Conservation (phyloP, 768 basidiomycete species). For the Pleurotus djamor region DNA sequence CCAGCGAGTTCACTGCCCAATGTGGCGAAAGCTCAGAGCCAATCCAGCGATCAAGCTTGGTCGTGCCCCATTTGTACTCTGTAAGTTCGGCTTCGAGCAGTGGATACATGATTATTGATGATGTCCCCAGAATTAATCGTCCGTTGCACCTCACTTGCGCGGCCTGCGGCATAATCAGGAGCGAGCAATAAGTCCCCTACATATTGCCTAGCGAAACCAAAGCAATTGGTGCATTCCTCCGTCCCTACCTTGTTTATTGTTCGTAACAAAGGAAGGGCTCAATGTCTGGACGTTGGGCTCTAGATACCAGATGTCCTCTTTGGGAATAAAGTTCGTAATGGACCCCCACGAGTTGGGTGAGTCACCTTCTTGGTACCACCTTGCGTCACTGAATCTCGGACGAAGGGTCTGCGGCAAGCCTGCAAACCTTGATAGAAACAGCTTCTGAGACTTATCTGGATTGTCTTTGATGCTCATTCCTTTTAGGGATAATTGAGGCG, state of each 20-base stretch:
- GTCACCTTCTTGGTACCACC: no score
- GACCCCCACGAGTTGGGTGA: no score
- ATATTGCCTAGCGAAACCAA: no score
- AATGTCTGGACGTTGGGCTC: no score
- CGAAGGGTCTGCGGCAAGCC: no score
- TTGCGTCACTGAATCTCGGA: no score
- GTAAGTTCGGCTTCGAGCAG: not conserved
- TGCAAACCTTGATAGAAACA: no score
- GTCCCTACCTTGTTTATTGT: not conserved
- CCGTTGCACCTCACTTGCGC: not conserved
- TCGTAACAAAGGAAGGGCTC: not conserved
- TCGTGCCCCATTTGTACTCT: not conserved
- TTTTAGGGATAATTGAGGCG: not conserved
- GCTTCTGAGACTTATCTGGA: no score
- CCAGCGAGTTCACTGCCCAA: not conserved
- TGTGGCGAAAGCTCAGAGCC: not conserved
- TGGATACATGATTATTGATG: not conserved
- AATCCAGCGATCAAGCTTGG: not conserved
- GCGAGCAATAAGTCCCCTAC: not conserved
- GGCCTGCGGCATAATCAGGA: not conserved
- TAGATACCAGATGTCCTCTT: no score
- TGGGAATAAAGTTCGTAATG: no score
- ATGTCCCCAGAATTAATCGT: not conserved
- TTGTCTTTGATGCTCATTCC: not conserved
- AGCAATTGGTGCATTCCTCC: not conserved